Conservation (phyloP, 208 protist genomes). For the Leishmania tarentolae region DNA sequence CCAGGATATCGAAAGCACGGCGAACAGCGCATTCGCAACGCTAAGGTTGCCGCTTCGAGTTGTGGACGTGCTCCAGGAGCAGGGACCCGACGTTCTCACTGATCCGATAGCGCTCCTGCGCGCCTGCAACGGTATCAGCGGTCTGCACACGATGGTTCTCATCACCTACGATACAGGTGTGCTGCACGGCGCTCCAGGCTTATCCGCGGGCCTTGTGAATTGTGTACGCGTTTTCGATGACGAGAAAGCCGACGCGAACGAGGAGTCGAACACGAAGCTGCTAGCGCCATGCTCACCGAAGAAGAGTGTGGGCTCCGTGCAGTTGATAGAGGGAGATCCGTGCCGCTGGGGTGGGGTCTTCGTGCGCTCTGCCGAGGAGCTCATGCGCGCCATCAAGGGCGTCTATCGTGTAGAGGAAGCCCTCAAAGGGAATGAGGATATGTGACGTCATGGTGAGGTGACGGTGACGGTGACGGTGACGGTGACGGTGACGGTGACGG, state of each 20-base stretch:
- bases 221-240: slow-evolving; percentile 42
- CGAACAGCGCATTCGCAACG: slow-evolving; percentile 61
- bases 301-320: slow-evolving; percentile 48
- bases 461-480: not conserved
- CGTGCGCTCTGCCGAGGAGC: slow-evolving; percentile 53
- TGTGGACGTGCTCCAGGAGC: slow-evolving; percentile 37
- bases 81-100: slow-evolving; percentile 10
- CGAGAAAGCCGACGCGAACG: slow-evolving; percentile 21
- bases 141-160: slow-evolving; percentile 72
- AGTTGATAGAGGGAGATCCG: slow-evolving; percentile 84
- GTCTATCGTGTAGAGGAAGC: slow-evolving; percentile 63
- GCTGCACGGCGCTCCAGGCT: slow-evolving; percentile 77
- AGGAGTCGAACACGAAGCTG: slow-evolving; percentile 4
- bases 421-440: slow-evolving; percentile 26
- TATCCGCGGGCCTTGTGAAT: slow-evolving; percentile 78
- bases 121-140: slow-evolving; percentile 61
- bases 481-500: no score
- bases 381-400: slow-evolving; percentile 48
- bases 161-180: slow-evolving; percentile 77
- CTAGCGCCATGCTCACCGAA: slow-evolving; percentile 9
- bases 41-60: slow-evolving; percentile 75
- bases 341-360: slow-evolving; percentile 68
- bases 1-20: slow-evolving; percentile 51
- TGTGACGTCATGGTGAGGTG: not conserved
- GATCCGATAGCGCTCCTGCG: slow-evolving; percentile 40